A percentile compares a stretch with the other conserved stretches of the same genome.
phyloP scores from a whole-genome alignment of 2,329 filamentous ascomycete genomes.

The Rhynchosporium agropyri region DNA sequence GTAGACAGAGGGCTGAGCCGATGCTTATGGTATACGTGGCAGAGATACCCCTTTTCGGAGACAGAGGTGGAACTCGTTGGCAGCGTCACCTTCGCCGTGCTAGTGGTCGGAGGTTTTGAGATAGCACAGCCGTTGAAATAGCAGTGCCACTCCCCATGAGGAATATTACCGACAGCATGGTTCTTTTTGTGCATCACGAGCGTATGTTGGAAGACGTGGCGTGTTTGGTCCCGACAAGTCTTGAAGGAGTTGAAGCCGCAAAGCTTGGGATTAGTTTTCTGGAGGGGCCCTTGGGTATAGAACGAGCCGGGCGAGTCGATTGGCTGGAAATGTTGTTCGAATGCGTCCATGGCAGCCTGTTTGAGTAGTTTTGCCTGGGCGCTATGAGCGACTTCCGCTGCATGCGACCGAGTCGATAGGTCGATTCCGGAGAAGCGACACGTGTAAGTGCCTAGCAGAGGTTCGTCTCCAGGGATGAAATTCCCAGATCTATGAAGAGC shows the following conservation, averaged over 20 bases:
- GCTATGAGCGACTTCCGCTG: conserved; percentile 15
- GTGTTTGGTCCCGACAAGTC: neutral
- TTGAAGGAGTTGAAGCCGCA: conserved; percentile 7
- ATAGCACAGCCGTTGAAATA: neutral
- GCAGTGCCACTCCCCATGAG: too few species aligned
- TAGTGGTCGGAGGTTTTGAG: neutral
- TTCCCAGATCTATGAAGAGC: conserved; percentile 19
- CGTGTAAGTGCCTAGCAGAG: conserved; percentile 6
- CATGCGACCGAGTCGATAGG: conserved; percentile 8
- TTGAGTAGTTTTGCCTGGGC: conserved; percentile 9
- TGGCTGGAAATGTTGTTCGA: conserved; percentile 14
- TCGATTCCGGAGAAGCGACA: conserved; percentile 22
- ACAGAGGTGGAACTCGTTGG: neutral
- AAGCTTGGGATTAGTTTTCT: conserved; percentile 18
- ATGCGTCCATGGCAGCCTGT: conserved; percentile 12
- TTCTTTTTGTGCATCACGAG: neutral
- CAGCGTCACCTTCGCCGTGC: neutral
- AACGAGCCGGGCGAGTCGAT: conserved; percentile 16
- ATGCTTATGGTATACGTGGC: conserved; percentile 1
- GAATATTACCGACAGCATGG: neutral
- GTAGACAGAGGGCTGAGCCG: neutral
- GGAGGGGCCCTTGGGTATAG: conserved; percentile 14
- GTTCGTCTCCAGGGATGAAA: too few species aligned
- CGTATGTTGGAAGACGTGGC: neutral
- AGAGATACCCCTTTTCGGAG: neutral